Evolutionary conservation across 2,329 filamentous ascomycete genomes (phyloP).

Genomic region (Pestalotiopsis sp.): DNA sequence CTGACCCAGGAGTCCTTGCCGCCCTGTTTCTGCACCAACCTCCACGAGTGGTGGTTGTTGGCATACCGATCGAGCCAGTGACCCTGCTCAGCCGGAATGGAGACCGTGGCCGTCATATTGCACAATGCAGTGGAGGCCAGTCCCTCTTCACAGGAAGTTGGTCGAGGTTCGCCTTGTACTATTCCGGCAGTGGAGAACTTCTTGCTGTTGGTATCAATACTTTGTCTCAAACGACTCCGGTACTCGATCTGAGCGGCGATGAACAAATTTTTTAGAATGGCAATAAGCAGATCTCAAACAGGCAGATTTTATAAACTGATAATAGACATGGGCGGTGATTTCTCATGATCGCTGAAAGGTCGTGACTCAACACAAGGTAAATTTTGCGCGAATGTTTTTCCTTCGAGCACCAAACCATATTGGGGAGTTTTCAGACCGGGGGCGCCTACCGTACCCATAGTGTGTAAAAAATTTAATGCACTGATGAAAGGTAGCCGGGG

Average conservation of each 20-base stretch:
- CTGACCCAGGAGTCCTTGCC: background rate
- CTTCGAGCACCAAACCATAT: background rate
- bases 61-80: slow-evolving; percentile 4
- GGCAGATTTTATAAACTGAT: background rate
- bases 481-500: background rate
- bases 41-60: background rate
- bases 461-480: background rate
- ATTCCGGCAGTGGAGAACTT: too few relatives aligned
- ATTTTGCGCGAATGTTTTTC: background rate
- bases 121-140: background rate
- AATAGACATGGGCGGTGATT: background rate
- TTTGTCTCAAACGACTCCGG: background rate
- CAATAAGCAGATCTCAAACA: background rate
- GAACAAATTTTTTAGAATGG: background rate
- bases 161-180: too few relatives aligned
- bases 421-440: background rate
- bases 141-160: background rate
- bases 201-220: background rate
- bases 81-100: background rate
- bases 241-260: background rate
- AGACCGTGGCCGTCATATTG: background rate
- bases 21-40: background rate
- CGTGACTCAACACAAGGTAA: background rate
- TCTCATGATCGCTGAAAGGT: too few relatives aligned
- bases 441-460: background rate